Evolutionary conservation across 495 filamentous ascomycete genomes (phyloP), one percentile per base, ranked within the genome.

Genomic region (Trichoderma orchidacearum): DNA sequence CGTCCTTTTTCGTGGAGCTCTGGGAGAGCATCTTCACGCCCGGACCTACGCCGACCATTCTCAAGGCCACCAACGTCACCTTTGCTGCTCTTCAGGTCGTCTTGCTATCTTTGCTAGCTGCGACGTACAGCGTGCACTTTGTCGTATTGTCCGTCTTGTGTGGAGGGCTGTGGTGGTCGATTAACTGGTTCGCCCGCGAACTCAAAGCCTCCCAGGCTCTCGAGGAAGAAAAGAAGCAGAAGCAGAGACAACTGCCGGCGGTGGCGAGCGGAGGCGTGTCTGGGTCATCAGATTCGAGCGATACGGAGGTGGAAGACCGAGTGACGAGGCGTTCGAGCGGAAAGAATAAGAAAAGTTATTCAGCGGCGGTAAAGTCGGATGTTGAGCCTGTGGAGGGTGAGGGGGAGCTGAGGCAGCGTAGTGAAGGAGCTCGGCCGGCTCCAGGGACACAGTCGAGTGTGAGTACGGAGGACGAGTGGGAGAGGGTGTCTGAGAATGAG

Each of bases 131-230:
- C 71, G 75, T 92, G 28, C 93, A 98, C 74, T 97, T 97, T 62
- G 61, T 88, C 53, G 75, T 88, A 53, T 76, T 98, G 5, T 93
- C 87, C 6, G 65, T 81, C 51, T 72, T 98, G 8, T 87, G 81
- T 35, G 90, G 71, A 1, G 86, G 87, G 0, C 77, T 98, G 25
- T 98, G 93, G 93, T 86, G 78, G 69, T 80, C 84, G 21, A 95
- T 98, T 70, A 96, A 96, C 72, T 98, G 93, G 93, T 98, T 98
- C 64, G 89, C 90, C 36, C 66, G 68, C 23, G 93, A 98, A 74
- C 74, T 98, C 31, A 76, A 75, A 53, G 71, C 71, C 9, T 83
- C 83, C 38, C 83, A 87, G 63, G 72, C 68, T 21, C 75, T 75
- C 55, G 80, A 90, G 65, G 82, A 84, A 60, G 75, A 80, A 13